Base-by-base conservation (phyloP, 495 filamentous ascomycete genomes). In the Hypoxylon fuscum region DNA sequence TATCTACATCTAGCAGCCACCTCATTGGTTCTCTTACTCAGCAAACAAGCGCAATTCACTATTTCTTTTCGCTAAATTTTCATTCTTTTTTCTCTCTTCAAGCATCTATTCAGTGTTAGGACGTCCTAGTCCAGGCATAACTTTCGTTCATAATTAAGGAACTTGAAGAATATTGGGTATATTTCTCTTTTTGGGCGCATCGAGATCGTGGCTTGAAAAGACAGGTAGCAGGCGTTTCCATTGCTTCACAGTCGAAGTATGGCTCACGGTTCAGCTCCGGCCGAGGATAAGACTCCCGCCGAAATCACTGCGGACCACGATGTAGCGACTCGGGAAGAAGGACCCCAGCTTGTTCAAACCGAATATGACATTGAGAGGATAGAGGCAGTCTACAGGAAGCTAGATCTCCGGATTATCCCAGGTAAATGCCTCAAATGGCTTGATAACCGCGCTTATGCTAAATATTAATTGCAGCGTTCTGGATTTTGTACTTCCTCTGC, bases 401-500 rank as follows among this genome's bases (percentile, higher is more conserved):
- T 96, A 52, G 92, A 96, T 67, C 79, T 79, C 8, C 87, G 92
- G 40, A 94, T 96, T 71, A 89, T 96, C 58, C 90, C 92, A 59
- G 81, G 84, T 82, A 75, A 48, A 61, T 35, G 41, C 12, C 29
- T n/a, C n/a, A 20, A 25, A 23, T 10, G 42, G 9, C 34, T 35
- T 15, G 10, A 18, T 22, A 9, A n/a, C 42, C 9, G 17, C 18
- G 15, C 35, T 27, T 35, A n/a, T 55, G 14, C 45, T 60, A 50
- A 64, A 61, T 29, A 62, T 35, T 4, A 43, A 38, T 50, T n/a
- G 22, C 37, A 69, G 91, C 93, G 32, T 93, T 97, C 74, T 96
- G 92, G 92, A 75, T 88, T n/a, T 81, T 97, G 6, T 97, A 97
- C 76, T 96, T 97, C 72, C 82, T 96, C 55, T 91, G 90, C 80